Base-by-base conservation (phyloP, 129 eudicot genomes). In the Ambrosia trifida region DNA sequence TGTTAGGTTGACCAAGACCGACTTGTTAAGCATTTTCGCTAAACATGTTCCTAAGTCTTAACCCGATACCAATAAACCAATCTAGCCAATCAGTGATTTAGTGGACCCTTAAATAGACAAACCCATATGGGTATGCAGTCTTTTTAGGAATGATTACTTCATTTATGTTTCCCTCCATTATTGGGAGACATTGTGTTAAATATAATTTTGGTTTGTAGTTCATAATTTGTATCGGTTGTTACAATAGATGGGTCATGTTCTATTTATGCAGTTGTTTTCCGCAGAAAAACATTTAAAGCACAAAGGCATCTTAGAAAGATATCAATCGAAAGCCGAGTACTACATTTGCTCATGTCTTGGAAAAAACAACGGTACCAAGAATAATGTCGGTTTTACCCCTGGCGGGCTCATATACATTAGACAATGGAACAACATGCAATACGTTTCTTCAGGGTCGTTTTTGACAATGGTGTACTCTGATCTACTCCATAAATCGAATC, bases 381-480 rank as follows among this genome's bases (percentile, higher is more conserved):
- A 85, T 57, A 77, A 77, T 41, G 83, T 86, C 12, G 63, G 62
- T 7, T 83, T 79, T 28, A 92, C 95, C 57, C 95, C 90, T 1
- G 83, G 86, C 16, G 98, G 96, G 11, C 91, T 92, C 60, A 71
- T 89, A 52, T 92, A 76, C 80, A 64, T 78, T 62, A 82, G 95
- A 24, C 78, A 81, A 64, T 89, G 96, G 96, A 92, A 89, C 87
- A 92, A 92, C 85, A 89, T 92, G 96, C 98, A 89, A 47, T 89
- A 92, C 30, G 95, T 85, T 3, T 83, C 98, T 4, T 73, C 81
- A 0, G 81, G 88, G 11, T 33, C 79, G 1, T 85, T 89, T 46
- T 79, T 92, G 33, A 81, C 88, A 19, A 72, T 76, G 17, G 41
- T 83, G 13, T 89, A 92, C 81, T 84, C 91, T 0, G 85, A 86